These are phyloP conservation scores for Nemophila menziesii DNA, from an alignment of 257 asterid species.

Conservation along the genomic window DNA sequence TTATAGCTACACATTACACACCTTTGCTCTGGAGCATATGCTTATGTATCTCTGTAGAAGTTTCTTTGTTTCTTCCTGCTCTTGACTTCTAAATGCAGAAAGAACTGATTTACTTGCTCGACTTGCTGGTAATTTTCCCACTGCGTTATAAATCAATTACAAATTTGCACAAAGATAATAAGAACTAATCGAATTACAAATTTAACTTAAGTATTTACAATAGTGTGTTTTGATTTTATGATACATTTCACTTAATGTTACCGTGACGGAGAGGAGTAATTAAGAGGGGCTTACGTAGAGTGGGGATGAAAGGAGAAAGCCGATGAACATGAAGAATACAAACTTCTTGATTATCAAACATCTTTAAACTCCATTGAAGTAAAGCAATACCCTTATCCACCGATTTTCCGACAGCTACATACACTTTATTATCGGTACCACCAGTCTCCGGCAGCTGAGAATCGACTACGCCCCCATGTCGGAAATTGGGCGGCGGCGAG, in stretches of 20 bases:
- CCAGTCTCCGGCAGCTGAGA: constrained; percentile 19
- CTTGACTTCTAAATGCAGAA: constrained; percentile 47
- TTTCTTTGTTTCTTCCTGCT: constrained; percentile 40
- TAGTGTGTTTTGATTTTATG: not conserved
- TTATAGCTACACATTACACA: constrained; percentile 5
- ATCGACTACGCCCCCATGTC: constrained; percentile 7
- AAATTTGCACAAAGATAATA: constrained; percentile 1
- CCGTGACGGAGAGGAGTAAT: not conserved
- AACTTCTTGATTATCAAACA: constrained; percentile 36
- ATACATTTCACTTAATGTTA: no score
- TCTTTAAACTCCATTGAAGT: constrained; percentile 51
- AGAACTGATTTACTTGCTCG: constrained; percentile 56
- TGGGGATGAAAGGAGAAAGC: constrained; percentile 66
- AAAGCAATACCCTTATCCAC: constrained; percentile 39
- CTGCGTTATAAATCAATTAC: constrained; percentile 38
- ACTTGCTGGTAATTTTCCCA: constrained; percentile 73
- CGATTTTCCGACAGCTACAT: constrained; percentile 70
- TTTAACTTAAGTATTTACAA: no score
- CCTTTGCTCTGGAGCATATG: constrained; percentile 52
- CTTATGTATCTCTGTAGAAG: constrained; percentile 36
- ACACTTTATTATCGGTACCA: constrained; percentile 23
- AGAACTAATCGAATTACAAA: no score
- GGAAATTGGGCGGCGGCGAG: constrained; percentile 13
- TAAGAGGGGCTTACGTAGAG: constrained; percentile 44
- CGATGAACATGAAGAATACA: constrained; percentile 72